Conservation (phyloP, 768 basidiomycete species). For the Kwoniella sp. region DNA sequence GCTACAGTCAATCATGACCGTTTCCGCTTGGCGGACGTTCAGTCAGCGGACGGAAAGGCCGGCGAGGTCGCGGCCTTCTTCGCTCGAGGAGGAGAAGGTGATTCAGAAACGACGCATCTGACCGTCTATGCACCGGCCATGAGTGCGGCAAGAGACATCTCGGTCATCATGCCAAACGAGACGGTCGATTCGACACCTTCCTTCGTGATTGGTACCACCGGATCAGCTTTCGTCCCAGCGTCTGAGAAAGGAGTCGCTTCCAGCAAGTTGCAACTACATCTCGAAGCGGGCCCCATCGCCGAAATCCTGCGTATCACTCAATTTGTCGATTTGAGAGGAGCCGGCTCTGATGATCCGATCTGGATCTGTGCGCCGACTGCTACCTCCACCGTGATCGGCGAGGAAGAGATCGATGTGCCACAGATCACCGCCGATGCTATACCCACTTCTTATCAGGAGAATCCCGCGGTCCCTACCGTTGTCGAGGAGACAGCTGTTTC, state of each 20-base stretch:
- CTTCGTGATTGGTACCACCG: background rate
- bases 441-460: background rate
- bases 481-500: background rate
- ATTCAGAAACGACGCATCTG: background rate
- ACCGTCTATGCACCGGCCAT: conserved; percentile 3
- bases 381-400: conserved; percentile 11
- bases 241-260: background rate
- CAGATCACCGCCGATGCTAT: background rate
- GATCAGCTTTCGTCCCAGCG: background rate
- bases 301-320: conserved; percentile 18
- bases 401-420: conserved; percentile 25
- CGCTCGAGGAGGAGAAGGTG: background rate
- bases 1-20: conserved; percentile 1
- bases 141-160: background rate
- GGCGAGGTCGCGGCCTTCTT: conserved; percentile 7
- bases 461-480: background rate
- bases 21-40: conserved; percentile 1
- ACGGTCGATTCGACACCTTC: background rate
- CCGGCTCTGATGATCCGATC: conserved; percentile 20
- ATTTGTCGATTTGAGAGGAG: conserved; percentile 21
- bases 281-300: conserved; percentile 12
- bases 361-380: conserved; percentile 31
- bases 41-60: background rate
- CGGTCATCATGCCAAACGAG: conserved; percentile 4
- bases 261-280: conserved; percentile 12